Base-by-base conservation (phyloP, 1,284 basidiomycete genomes). In the Ceratobasidium sp. region DNA sequence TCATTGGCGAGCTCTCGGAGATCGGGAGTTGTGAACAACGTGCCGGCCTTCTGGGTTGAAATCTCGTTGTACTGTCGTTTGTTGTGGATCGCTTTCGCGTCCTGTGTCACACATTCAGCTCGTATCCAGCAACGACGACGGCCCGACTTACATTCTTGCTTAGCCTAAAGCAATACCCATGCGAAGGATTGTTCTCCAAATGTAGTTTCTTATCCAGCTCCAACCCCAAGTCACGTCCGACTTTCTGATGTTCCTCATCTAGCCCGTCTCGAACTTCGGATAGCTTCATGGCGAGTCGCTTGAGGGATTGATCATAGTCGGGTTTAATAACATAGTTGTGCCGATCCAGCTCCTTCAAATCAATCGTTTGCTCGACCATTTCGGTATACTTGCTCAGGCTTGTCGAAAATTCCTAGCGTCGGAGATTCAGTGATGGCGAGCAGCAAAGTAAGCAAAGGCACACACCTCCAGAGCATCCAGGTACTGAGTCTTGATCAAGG, bases 191-290 rank as follows among this genome's bases (percentile, higher is more conserved):
- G 83, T 98, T 97, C 86, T 99, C 98, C 46, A 99, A 88, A 85
- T 99, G 97, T 23, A 99, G 87, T 86, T 99, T 99, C 87, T 98
- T 98, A 84, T 98, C 95, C 0, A 96, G 90, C 49, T 97, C 96
- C n/a, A 99, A 84, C 3, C 89, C 90, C 1, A 99, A 88, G 71
- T 96, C 94, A 7, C 88, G 86, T 7, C 94, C 95, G 0, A 93
- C 93, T 2, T 88, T 83, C 18, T 88, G 87, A 84, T 99, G 97
- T 84, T 98, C 96, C 6, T 89, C 88, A 82, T 99, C 96, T 20
- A 99, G 86, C 0, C 91, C 91, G 83, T 97, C 95, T 53, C 95
- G 91, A 0, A 92, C 87, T 78, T 90, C 87, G 46, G 89, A 86
- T 12, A 99, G 87, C 82, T 92, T 90, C 42, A 91, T 88, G 6